These are phyloP conservation scores for Auxenochlorella pyrenoidosa DNA, from an alignment of 139 green algal genomes.

Conservation along the genomic window DNA sequence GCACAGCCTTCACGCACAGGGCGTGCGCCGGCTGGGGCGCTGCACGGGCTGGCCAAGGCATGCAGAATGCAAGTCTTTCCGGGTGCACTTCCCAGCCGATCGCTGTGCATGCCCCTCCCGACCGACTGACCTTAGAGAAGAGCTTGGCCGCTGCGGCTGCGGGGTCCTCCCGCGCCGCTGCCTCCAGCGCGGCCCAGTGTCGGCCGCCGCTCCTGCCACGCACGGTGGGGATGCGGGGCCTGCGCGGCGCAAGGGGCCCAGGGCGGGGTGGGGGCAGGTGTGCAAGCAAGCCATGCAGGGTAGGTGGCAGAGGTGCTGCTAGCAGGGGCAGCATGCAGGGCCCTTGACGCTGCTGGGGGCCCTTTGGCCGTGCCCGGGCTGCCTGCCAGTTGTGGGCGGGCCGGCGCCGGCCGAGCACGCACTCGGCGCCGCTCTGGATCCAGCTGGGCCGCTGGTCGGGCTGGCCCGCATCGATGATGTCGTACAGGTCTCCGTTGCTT, in stretches of 20 bases:
- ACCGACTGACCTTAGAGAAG: constrained; percentile 14
- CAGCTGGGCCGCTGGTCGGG: constrained; percentile 40
- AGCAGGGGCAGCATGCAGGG: neutral
- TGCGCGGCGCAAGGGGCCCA: neutral
- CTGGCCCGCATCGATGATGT: constrained; percentile 45
- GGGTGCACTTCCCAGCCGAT: too few species aligned
- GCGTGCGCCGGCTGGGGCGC: neutral
- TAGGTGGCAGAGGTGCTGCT: too few species aligned
- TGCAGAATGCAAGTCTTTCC: too few species aligned
- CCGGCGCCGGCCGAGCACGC: too few species aligned
- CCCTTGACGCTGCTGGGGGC: too few species aligned
- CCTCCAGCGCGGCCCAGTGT: constrained; percentile 13
- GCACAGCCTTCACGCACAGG: neutral
- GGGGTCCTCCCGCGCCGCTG: neutral
- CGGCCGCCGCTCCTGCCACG: neutral
- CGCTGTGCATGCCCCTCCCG: too few species aligned
- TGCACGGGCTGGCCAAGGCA: neutral
- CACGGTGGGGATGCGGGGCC: constrained; percentile 2
- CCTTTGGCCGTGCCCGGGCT: too few species aligned
- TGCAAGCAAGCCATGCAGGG: too few species aligned
- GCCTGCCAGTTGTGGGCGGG: neutral
- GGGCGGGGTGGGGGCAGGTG: neutral
- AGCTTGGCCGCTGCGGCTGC: constrained; percentile 4
- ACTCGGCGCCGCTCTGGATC: constrained; percentile 18
- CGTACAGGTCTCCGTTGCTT: constrained; percentile 63